Conservation (phyloP, 176 grass and related monocot genomes). For the Dactylis glomerata region DNA sequence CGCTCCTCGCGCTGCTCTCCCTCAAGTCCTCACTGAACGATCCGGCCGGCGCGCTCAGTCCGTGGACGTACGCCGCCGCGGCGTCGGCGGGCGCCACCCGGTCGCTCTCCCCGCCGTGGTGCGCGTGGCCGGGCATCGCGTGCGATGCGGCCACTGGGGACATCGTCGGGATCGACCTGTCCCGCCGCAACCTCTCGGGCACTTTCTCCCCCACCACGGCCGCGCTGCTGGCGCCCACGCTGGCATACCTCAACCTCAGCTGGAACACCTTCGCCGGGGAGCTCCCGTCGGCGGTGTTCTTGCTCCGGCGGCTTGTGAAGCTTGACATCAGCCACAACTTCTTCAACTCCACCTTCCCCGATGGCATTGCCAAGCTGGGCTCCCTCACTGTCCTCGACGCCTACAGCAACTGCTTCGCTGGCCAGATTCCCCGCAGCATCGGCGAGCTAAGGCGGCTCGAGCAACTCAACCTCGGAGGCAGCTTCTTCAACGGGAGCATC, state of each 20-base stretch:
- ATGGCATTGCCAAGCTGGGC: conserved; percentile 35
- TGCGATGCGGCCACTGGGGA: conserved; percentile 52
- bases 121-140: conserved; percentile 63
- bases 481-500: conserved; percentile 73
- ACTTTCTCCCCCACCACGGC: conserved; percentile 49
- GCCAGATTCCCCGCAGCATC: conserved; percentile 45
- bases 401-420: conserved; percentile 82
- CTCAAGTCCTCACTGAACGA: conserved; percentile 61
- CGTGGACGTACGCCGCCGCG: conserved; percentile 62
- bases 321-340: conserved; percentile 85
- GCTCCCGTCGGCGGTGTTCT: conserved; percentile 44
- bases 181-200: conserved; percentile 79
- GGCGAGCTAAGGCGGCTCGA: conserved; percentile 37
- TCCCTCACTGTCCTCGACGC: conserved; percentile 48
- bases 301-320: conserved; percentile 38
- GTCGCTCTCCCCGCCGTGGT: conserved; percentile 55
- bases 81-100: conserved; percentile 22
- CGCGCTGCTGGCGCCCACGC: conserved; percentile 45
- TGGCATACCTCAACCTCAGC: conserved; percentile 65
- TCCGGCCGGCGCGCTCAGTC: conserved; percentile 41
- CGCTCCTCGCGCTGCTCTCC: conserved; percentile 66
- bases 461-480: conserved; percentile 70
- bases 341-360: conserved; percentile 72
- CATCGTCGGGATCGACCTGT: conserved; percentile 59
- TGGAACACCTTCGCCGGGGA: conserved; percentile 62